Base-by-base conservation (phyloP, 257 asterid species). In the Jacaranda copaia region DNA sequence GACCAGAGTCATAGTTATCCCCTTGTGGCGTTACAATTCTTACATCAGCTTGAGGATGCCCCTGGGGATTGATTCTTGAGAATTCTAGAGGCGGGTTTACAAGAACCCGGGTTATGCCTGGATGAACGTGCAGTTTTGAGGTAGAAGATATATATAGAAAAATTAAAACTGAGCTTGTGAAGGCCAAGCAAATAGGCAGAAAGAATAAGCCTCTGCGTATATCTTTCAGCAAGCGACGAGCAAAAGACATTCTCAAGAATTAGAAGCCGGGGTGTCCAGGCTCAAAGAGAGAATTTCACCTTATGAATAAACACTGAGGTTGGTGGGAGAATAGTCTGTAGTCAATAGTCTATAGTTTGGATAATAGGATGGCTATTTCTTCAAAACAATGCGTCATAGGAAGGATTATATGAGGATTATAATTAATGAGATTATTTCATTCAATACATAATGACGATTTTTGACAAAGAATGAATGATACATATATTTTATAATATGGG, bases 151-250 rank as follows among this genome's bases (percentile, higher is more conserved):
- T 71, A 74, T 83, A 83, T 46, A 77, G 20, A 32, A 82, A 53
- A 7, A 89, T 56, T 6, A 82, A 66, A 55, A 82, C 10, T 1
- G 86, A 79, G 65, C 77, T 84, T 25, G 81, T 8, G n/a, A 82
- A 77, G 75, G 88, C 88, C 66, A 83, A 59, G 73, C 76, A 61
- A 40, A 67, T 18, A 13, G 88, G 80, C 10, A 82, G 43, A 8
- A 78, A 69, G 74, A 74, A 81, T 19, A 84, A 46, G 63, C 77
- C 60, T 81, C 68, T 55, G 36, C 68, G 59, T 55, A 3, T 3
- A 42, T 25, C 32, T 25, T 25, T 25, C 32, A 2, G 32, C 32
- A 25, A 25, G 32, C 5, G 8, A 42, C 46, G 46, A 42, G 46
- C 6, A 42, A 8, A 42, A 42, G 46, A 42, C 46, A 42, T 42